Evolutionary conservation across 768 basidiomycete species (phyloP).

Genomic region (Leccinum obscurum): DNA sequence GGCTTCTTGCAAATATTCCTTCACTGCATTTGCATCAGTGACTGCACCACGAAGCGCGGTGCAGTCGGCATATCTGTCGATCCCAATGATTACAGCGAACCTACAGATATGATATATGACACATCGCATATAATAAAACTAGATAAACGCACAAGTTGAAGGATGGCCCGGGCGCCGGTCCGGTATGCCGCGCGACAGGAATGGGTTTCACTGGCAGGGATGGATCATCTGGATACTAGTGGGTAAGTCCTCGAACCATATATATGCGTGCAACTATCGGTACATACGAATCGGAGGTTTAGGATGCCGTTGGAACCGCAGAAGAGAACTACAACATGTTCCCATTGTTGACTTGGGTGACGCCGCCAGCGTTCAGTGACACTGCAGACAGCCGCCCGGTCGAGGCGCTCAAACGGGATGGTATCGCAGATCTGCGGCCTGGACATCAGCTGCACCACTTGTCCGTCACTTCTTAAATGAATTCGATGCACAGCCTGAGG

Average conservation of each 20-base stretch:
- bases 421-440: background rate
- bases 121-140: background rate
- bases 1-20: constrained; percentile 30
- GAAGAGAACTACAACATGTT: background rate
- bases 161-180: too few relatives aligned
- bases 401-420: background rate
- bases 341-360: background rate
- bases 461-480: background rate
- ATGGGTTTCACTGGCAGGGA: background rate
- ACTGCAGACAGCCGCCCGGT: background rate
- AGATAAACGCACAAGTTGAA: background rate
- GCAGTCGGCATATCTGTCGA: constrained; percentile 37
- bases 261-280: background rate
- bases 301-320: background rate
- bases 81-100: constrained; percentile 46
- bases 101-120: background rate
- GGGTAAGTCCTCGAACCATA: background rate
- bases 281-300: background rate
- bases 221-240: background rate
- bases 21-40: constrained; percentile 40
- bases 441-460: background rate
- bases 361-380: background rate
- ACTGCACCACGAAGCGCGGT: constrained; percentile 37
- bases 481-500: background rate
- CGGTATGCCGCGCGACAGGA: background rate